Evolutionary conservation across 1,284 basidiomycete species (phyloP), one percentile per base, ranked within the genome.

Genomic region (Exobasidium cylindrosporum): DNA sequence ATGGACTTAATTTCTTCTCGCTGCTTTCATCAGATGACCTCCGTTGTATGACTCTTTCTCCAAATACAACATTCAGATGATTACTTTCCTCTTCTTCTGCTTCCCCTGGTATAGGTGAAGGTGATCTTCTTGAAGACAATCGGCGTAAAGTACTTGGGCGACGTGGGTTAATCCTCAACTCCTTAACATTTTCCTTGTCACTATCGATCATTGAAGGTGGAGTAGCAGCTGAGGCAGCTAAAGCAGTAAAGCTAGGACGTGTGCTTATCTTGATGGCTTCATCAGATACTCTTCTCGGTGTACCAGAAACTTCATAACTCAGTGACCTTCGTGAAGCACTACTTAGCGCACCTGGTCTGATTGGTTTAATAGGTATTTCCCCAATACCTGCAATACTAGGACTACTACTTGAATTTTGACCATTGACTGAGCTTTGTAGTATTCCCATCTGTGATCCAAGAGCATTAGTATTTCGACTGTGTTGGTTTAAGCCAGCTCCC

Each of bases 371-470:
- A 10, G 35, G 17, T 40, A 17, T 17, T 40, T 7, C 35, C 17
- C 35, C 35, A 10, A 17, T 17, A 10, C 10, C 35, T 40, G 35
- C 35, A 10, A 17, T 17, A 17, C 17, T 40, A 7, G 35, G 35
- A 40, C 35, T 40, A 40, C 35, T 40, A 7, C 35, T 17, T 7
- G 7, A 7, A 40, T 40, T 40, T 17, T 40, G 35, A n/a, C n/a
- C n/a, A 40, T 40, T 17, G 17, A 40, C 35, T 7, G 35, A 40
- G n/a, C n/a, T n/a, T n/a, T n/a, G n/a, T n/a, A n/a, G 11, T 2
- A 45, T 45, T 45, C 43, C 43, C 43, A 45, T 45, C 10, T 45
- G 43, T 4, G 43, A 45, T 45, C 43, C 43, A 14, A 50, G 26
- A 21, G 21, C 21, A 40, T 40, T 40, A 10, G 17, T 40, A 17